Evolutionary conservation across 1,284 basidiomycete genomes (phyloP).

Genomic region (Grifola frondosa): DNA sequence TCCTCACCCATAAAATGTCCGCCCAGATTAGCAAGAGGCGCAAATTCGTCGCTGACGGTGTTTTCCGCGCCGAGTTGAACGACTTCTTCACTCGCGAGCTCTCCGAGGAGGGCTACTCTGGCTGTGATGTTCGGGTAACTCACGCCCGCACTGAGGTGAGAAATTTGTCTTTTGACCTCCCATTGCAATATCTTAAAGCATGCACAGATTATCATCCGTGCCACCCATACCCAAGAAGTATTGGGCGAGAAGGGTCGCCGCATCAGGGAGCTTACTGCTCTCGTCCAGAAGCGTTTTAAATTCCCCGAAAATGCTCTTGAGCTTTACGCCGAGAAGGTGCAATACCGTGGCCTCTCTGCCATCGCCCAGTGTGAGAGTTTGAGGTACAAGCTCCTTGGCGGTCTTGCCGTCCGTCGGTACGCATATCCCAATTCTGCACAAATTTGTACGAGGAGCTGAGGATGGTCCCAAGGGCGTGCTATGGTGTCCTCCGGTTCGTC

Average conservation of each 20-base stretch:
- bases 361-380: constrained; percentile 99
- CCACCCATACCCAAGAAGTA: constrained; percentile 99
- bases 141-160: constrained; percentile 95
- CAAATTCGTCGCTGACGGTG: constrained; percentile 98
- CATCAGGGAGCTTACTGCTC: constrained; percentile 97
- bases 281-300: constrained; percentile 99
- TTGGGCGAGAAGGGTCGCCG: constrained; percentile 99
- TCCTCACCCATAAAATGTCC: constrained; percentile 55
- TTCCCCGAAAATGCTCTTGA: constrained; percentile 99
- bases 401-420: constrained; percentile 96
- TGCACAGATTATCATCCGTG: constrained; percentile 97
- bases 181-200: background rate
- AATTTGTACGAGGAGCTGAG: constrained; percentile 1
- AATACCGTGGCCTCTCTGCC: constrained; percentile 97
- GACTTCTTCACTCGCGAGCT: constrained; percentile 99
- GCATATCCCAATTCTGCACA: constrained; percentile 27
- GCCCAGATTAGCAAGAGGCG: constrained; percentile 92
- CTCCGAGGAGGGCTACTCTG: constrained; percentile 99
- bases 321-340: constrained; percentile 99
- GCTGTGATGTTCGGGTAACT: constrained; percentile 99
- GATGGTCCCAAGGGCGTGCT: constrained; percentile 77
- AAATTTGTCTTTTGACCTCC: background rate
- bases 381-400: constrained; percentile 99
- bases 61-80: constrained; percentile 97
- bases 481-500: constrained; percentile 99